These are phyloP conservation scores for Podospora tetraspora DNA, from an alignment of 495 filamentous ascomycete species.

Conservation along the genomic window DNA sequence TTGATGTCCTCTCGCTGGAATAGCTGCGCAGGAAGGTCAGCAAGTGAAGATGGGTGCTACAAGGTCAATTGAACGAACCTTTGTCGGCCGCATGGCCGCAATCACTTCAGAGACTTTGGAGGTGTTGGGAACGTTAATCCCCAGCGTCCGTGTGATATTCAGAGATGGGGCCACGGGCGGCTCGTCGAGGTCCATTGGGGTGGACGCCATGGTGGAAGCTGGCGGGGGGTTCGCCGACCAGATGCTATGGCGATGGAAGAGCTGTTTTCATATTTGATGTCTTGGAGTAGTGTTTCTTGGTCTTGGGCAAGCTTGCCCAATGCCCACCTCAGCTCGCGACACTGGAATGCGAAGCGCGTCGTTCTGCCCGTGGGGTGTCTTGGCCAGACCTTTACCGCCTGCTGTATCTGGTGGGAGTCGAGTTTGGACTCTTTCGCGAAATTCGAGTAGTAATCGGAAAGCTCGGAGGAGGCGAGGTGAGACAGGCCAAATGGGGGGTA, in stretches of 20 bases:
- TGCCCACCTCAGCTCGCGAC: neutral
- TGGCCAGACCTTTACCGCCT: neutral
- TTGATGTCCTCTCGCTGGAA: conserved; percentile 42
- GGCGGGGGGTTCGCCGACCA: neutral
- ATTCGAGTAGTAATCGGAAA: neutral
- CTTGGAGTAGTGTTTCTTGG: neutral
- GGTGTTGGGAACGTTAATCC: conserved; percentile 29
- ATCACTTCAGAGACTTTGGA: conserved; percentile 45
- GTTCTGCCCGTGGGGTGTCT: neutral
- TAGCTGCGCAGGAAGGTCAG: conserved; percentile 27
- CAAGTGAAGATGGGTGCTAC: conserved; percentile 4
- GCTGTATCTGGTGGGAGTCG: neutral
- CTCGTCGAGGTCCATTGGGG: conserved; percentile 50
- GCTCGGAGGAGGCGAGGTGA: neutral
- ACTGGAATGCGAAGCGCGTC: neutral
- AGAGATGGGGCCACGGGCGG: conserved; percentile 35
- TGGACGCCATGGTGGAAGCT: conserved; percentile 41
- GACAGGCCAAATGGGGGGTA: neutral
- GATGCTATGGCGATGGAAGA: neutral
- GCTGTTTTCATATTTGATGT: neutral
- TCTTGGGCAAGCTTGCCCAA: neutral
- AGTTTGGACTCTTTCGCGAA: neutral
- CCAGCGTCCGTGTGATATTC: conserved; percentile 37
- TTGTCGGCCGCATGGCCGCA: conserved; percentile 45
- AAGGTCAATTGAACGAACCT: conserved; percentile 31